Evolutionary conservation across 805 yeast species (phyloP), one percentile per base, ranked within the genome.

Genomic region (Lipomyces orientalis): DNA sequence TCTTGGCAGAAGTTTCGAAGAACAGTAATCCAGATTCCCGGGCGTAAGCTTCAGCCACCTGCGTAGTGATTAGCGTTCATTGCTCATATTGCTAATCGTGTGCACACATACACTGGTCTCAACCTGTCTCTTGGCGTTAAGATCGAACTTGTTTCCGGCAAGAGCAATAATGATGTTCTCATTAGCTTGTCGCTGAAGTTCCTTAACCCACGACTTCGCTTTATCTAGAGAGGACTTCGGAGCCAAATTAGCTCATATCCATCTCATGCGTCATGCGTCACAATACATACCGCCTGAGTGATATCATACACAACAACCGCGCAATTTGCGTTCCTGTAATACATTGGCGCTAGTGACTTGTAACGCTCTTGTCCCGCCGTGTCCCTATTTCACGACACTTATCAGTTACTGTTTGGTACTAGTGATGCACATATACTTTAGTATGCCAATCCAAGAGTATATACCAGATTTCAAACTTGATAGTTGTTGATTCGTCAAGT

Each of bases 281-380:
- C 22, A 58, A 74, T 34, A 61, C 74, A 12, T 68, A 75, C 77
- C 6, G 80, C 70, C 65, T 87, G 89, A 1, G 90, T 87, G 61
- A 93, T 77, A 76, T 95, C 98, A 76, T 90, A 94, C 29, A 96
- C 97, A 0, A 95, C 90, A 31, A 95, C 82, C 0, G 98, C 98
- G 35, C 89, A 86, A 75, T 90, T 87, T 1, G 95, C 89, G 73
- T 90, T 90, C 64, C 96, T 80, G 75, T 90, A 90, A 76, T 90
- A 90, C 88, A 90, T 88, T 19, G 96, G 95, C 0, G 95, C 93
- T 69, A 90, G 79, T 22, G 91, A 88, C 75, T 89, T 90, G 81
- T 90, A 90, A 60, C 96, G 82, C 76, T 90, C 96, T 76, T 90
- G 99, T 33, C 99, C 99, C 0, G 99, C 99, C 14, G 99, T 94